Conservation (phyloP, 257 asterid species). For the Linderniella brevidens region DNA sequence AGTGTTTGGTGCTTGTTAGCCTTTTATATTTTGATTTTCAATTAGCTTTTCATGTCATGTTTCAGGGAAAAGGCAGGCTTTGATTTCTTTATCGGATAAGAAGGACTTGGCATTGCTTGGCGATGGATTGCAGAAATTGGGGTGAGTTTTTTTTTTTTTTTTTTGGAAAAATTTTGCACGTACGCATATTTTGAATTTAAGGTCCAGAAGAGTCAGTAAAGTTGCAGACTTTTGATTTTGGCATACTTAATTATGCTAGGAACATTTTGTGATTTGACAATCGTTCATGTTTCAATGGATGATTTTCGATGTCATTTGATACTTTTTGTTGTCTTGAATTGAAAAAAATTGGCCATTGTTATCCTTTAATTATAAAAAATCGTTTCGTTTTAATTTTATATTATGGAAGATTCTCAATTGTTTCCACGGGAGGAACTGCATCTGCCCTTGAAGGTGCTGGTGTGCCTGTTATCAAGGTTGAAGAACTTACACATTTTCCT, state of each 20-base stretch:
- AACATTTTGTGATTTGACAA: too few species aligned
- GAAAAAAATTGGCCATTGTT: too few species aligned
- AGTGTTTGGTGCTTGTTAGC: background rate
- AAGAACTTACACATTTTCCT: conserved; percentile 79
- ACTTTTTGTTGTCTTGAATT: too few species aligned
- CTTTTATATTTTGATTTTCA: background rate
- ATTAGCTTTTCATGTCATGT: background rate
- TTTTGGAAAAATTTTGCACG: background rate
- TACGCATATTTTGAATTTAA: too few species aligned
- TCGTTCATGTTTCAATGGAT: too few species aligned
- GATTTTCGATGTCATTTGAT: too few species aligned
- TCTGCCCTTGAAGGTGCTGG: conserved; percentile 65
- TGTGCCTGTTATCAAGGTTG: conserved; percentile 80
- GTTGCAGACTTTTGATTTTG: too few species aligned
- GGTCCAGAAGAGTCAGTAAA: too few species aligned
- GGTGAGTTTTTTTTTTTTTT: conserved; percentile 22
- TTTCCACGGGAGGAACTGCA: conserved; percentile 97
- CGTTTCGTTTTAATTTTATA: background rate
- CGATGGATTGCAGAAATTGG: conserved; percentile 63
- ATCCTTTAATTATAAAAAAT: too few species aligned
- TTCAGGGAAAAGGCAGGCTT: conserved; percentile 58
- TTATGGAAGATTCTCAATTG: conserved; percentile 55
- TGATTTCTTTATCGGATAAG: conserved; percentile 88
- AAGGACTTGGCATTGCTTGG: conserved; percentile 68
- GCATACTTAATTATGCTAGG: too few species aligned